These are phyloP conservation scores for Colletotrichum trifolii DNA, from an alignment of 2,329 filamentous ascomycete species.

Conservation along the genomic window DNA sequence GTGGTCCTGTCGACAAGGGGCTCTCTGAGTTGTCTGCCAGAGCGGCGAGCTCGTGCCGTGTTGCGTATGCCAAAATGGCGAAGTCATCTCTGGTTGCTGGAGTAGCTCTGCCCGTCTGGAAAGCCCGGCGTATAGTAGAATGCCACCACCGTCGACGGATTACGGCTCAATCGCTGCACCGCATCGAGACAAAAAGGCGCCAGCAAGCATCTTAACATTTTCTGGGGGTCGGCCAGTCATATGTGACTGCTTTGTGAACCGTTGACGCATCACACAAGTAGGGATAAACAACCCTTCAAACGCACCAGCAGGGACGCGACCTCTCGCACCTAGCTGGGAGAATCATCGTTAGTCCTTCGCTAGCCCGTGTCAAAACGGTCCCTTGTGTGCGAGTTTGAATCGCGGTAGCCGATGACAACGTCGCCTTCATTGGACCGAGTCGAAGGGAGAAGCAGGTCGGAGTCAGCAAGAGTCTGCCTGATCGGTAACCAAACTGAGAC, in stretches of 20 bases:
- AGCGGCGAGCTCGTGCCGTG: constrained; percentile 19
- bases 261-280: constrained; percentile 10
- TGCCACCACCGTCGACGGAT: too few species aligned
- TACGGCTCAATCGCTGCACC: too few species aligned
- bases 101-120: not conserved
- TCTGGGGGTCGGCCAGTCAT: constrained; percentile 13
- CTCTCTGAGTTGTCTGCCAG: constrained; percentile 1
- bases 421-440: constrained; percentile 21
- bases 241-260: constrained; percentile 6
- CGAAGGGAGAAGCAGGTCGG: constrained; percentile 27
- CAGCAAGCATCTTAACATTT: not conserved
- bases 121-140: not conserved
- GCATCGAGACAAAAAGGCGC: too few species aligned
- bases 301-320: not conserved
- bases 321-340: constrained; percentile 16
- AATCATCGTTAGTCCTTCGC: constrained; percentile 27
- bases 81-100: constrained; percentile 18
- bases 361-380: constrained; percentile 28
- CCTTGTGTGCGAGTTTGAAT: constrained; percentile 26
- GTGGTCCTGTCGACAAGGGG: not conserved
- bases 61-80: constrained; percentile 9
- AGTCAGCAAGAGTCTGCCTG: constrained; percentile 4
- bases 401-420: constrained; percentile 13
- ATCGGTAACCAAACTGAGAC: constrained; percentile 22
- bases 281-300: constrained; percentile 14